Conservation (phyloP, 179 eudicot genomes). For the Silene noctiflora region DNA sequence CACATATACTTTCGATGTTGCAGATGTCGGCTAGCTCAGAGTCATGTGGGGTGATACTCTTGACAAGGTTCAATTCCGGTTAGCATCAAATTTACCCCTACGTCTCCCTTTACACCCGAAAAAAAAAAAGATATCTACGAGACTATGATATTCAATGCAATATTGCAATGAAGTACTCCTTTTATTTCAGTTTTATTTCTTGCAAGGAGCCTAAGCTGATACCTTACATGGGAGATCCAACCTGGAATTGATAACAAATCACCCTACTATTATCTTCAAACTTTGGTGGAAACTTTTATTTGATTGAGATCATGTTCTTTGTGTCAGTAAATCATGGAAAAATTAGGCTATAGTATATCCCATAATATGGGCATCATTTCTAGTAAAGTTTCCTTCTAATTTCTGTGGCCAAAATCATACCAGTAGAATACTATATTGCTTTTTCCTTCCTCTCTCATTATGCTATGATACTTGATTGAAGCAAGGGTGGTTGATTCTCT, state of each 20-base stretch:
- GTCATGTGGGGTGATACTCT: too few species aligned
- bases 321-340: slow-evolving; percentile 18
- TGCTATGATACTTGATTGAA: slow-evolving; percentile 12
- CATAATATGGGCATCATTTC: slow-evolving; percentile 12
- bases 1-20: too few species aligned
- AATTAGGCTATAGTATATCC: slow-evolving; percentile 8
- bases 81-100: too few species aligned
- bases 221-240: slow-evolving; percentile 6
- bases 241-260: slow-evolving; percentile 16
- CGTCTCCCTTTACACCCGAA: too few species aligned
- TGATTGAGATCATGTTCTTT: slow-evolving; percentile 12
- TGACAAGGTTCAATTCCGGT: too few species aligned
- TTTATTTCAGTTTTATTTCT: background rate
- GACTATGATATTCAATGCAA: background rate
- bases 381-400: background rate
- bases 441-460: slow-evolving; percentile 15
- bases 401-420: slow-evolving; percentile 19
- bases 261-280: slow-evolving; percentile 1
- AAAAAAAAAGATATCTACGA: background rate
- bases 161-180: background rate
- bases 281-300: slow-evolving; percentile 10
- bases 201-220: background rate
- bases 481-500: slow-evolving; percentile 6
- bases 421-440: background rate
- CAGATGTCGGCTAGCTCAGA: too few species aligned